These are phyloP conservation scores for Cornus controversa DNA, from an alignment of 148 eudicot species.

Conservation along the genomic window DNA sequence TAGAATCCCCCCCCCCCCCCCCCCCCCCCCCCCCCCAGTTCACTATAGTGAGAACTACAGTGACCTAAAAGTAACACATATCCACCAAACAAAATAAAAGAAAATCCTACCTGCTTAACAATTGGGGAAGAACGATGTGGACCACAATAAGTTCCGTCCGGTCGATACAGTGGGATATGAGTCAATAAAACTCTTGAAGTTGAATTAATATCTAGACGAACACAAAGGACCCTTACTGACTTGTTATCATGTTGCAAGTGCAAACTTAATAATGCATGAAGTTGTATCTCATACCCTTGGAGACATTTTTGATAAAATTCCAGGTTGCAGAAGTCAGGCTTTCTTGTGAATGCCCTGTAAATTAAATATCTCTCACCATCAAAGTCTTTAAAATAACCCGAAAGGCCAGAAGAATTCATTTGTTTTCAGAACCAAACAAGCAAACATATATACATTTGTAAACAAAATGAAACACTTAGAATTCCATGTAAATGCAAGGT, in stretches of 20 bases:
- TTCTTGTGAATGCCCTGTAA: conserved; percentile 52
- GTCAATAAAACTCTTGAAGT: conserved; percentile 74
- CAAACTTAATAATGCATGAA: conserved; percentile 2
- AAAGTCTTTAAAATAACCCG: not conserved
- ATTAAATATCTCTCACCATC: not conserved
- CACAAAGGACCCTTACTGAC: not conserved
- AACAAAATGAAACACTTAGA: not conserved
- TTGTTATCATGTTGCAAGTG: not conserved
- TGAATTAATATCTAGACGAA: conserved; percentile 41
- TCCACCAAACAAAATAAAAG: not conserved
- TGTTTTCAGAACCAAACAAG: not conserved
- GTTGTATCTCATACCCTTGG: conserved; percentile 44
- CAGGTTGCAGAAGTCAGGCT: conserved; percentile 50
- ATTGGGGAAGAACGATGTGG: conserved; percentile 72
- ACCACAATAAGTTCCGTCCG: conserved; percentile 82
- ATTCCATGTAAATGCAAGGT: not conserved
- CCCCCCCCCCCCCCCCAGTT: not conserved
- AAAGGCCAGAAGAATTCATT: not conserved
- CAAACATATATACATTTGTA: not conserved
- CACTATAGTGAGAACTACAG: no score
- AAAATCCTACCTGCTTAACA: conserved; percentile 69
- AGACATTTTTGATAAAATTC: conserved; percentile 60
- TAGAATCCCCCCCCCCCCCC: not conserved
- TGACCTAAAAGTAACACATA: not conserved
- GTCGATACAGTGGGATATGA: conserved; percentile 91